Conservation (phyloP, 768 basidiomycete genomes). For the Suillus luteus region DNA sequence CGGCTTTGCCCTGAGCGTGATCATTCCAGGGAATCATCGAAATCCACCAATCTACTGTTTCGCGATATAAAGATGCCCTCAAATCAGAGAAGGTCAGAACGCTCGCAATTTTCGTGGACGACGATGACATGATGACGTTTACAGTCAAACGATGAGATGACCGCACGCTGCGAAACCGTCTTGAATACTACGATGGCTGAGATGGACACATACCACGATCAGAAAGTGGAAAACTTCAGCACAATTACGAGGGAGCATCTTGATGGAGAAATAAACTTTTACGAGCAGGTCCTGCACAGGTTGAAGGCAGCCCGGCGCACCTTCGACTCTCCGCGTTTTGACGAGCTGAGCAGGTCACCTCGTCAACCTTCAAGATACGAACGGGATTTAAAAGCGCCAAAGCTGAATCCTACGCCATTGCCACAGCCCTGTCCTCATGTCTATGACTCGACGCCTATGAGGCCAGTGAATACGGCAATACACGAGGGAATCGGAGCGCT, state of each 20-base stretch:
- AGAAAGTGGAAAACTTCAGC: constrained; percentile 72
- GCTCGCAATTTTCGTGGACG: background rate
- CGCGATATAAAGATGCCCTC: constrained; percentile 61
- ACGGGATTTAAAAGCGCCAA: constrained; percentile 62
- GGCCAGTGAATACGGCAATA: constrained; percentile 73
- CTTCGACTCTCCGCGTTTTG: constrained; percentile 52
- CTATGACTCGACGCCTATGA: constrained; percentile 73
- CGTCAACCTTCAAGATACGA: constrained; percentile 76
- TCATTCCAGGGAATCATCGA: constrained; percentile 60
- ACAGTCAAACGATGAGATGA: constrained; percentile 64
- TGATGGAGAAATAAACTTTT: constrained; percentile 75
- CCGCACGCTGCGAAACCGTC: constrained; percentile 82
- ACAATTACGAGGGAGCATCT: constrained; percentile 64
- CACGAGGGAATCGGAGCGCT: constrained; percentile 72
- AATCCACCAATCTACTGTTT: constrained; percentile 71
- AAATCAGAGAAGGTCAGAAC: constrained; percentile 38
- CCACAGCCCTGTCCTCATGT: constrained; percentile 79
- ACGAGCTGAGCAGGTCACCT: constrained; percentile 49
- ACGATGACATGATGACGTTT: constrained; percentile 8
- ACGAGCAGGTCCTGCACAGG: constrained; percentile 68
- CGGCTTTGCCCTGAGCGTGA: background rate
- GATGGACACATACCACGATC: constrained; percentile 76
- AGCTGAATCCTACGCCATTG: constrained; percentile 47
- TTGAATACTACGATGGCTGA: constrained; percentile 89
- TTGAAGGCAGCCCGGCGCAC: constrained; percentile 56